Evolutionary conservation across 208 protist species (phyloP), one percentile per base, ranked within the genome.

Genomic region (Ichthyophonus hoferi): DNA sequence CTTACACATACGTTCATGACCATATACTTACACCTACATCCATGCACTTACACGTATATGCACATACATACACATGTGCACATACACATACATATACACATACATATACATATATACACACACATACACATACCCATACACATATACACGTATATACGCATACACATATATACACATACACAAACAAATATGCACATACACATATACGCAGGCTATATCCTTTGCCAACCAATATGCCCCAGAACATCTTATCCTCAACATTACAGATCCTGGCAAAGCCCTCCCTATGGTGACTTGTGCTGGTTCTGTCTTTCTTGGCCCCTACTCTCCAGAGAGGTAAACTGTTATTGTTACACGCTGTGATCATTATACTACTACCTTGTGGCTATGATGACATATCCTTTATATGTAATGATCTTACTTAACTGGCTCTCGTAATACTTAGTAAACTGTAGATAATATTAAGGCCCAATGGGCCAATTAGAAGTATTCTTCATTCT

Each of bases 171-270:
- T 86, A 38, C 34, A n/a, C 34, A n/a, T n/a, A n/a, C 31, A 3
- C n/a, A 93, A n/a, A 82, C 81, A 31, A 67, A 79, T 31, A 87
- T 1, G 39, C 35, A 85, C n/a, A n/a, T n/a, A n/a, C n/a, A n/a
- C n/a, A n/a, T n/a, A n/a, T 7, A 90, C 91, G 2, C 90, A 94
- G 33, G 94, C 94, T 2, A 89, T 94, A 12, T 76, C 35, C 2
- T 89, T 95, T n/a, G 37, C 87, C 86, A 91, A 95, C 77, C 38
- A 39, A 40, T 90, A 93, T 37, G 94, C 92, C 0, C 92, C 94
- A 12, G 94, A 95, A 91, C 94, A 95, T 91, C 79, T 95, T n/a
- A 91, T 93, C 42, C 40, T 94, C 79, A 87, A 94, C 39, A 76
- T 90, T 0, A 1, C 0, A 24, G 42, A 92, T 42, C 76, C 79